Percentiles rank a stretch among this genome's conserved stretches.
These are phyloP conservation scores for Megacollybia marginata DNA, from an alignment of 768 basidiomycete genomes.

Conservation along the genomic window DNA sequence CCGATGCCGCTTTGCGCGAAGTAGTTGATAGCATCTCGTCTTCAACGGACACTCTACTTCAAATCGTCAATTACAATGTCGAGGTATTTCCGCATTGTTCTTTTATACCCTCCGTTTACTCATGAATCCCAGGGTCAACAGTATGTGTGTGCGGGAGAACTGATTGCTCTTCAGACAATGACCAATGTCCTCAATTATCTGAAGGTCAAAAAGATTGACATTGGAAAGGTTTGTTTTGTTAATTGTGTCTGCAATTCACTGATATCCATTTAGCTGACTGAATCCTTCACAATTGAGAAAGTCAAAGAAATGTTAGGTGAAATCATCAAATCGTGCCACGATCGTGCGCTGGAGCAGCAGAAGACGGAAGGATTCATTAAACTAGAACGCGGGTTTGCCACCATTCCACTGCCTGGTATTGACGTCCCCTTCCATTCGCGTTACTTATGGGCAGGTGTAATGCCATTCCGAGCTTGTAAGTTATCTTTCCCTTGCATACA, in stretches of 20 bases:
- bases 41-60: constrained; percentile 73
- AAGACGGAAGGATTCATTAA: constrained; percentile 82
- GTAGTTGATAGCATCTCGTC: constrained; percentile 88
- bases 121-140: constrained; percentile 74
- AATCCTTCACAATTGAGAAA: constrained; percentile 83
- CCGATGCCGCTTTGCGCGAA: constrained; percentile 91
- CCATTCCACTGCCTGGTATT: constrained; percentile 92
- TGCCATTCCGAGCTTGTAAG: constrained; percentile 95
- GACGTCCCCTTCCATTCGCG: constrained; percentile 99
- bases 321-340: constrained; percentile 79
- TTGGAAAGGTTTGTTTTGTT: constrained; percentile 54
- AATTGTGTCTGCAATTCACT: background rate
- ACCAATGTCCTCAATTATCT: constrained; percentile 96
- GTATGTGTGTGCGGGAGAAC: constrained; percentile 98
- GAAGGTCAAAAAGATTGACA: constrained; percentile 94
- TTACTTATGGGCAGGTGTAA: constrained; percentile 96
- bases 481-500: constrained; percentile 10
- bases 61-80: constrained; percentile 96
- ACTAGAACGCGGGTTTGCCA: constrained; percentile 94
- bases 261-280: constrained; percentile 54
- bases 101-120: constrained; percentile 1
- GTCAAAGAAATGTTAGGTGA: constrained; percentile 94
- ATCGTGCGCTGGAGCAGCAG: constrained; percentile 71
- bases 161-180: constrained; percentile 86
- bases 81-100: constrained; percentile 41